A percentile compares a stretch with the other conserved stretches of the same genome.
These are phyloP conservation scores for Exophiala spinifera DNA, from an alignment of 2,329 filamentous ascomycete species.

Conservation along the genomic window DNA sequence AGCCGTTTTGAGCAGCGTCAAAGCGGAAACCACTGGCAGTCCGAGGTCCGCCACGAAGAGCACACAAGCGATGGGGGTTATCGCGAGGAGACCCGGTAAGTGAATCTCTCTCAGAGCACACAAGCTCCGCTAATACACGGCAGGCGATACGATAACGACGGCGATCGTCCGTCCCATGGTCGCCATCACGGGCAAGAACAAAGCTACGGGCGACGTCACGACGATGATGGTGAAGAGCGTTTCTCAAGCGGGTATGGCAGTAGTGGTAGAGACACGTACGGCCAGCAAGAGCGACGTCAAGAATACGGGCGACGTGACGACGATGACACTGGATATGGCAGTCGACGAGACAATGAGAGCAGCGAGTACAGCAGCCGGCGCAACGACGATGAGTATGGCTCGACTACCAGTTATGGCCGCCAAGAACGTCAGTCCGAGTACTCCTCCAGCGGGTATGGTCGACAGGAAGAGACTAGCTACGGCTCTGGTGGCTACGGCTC, in stretches of 20 bases:
- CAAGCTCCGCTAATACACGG: too few species aligned
- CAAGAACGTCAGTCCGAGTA: slow-evolving; percentile 1
- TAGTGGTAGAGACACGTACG: slow-evolving; percentile 1
- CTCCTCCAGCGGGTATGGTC: background rate
- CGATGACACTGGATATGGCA: slow-evolving; percentile 26
- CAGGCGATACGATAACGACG: slow-evolving; percentile 24
- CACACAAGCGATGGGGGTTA: slow-evolving; percentile 14
- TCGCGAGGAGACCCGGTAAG: slow-evolving; percentile 23
- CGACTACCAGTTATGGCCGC: slow-evolving; percentile 1
- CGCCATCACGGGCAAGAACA: slow-evolving; percentile 19
- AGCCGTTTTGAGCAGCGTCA: slow-evolving; percentile 26
- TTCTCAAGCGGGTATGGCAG: slow-evolving; percentile 9
- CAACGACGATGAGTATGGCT: slow-evolving; percentile 10
- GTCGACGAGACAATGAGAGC: slow-evolving; percentile 21
- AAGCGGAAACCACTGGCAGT: slow-evolving; percentile 13
- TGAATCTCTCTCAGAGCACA: too few species aligned
- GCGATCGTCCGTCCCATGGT: slow-evolving; percentile 11
- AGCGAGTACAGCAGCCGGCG: slow-evolving; percentile 26
- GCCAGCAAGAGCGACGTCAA: slow-evolving; percentile 12
- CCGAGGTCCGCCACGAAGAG: slow-evolving; percentile 22
- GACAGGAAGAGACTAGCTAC: background rate
- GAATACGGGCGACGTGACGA: background rate
- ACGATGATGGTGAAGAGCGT: slow-evolving; percentile 10
- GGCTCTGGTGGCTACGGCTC: background rate
- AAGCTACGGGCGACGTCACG: slow-evolving; percentile 1